phyloP scores from a whole-genome alignment of 768 basidiomycete genomes.

The Tylopilus subfusipes region DNA sequence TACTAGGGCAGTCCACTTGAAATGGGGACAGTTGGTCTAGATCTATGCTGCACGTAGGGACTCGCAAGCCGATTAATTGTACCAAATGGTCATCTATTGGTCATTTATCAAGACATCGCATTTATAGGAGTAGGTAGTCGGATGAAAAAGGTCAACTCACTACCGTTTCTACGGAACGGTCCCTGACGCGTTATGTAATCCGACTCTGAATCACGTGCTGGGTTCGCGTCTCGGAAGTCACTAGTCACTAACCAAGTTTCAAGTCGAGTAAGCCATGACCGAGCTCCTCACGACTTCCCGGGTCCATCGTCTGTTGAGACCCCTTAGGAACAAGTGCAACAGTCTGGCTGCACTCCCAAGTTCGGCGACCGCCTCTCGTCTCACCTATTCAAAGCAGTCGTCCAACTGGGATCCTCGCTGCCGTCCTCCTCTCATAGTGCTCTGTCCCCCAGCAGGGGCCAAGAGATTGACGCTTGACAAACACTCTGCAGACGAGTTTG shows the following conservation, averaged over 20 bases:
- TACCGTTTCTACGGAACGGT: no score
- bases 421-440: conserved; percentile 35
- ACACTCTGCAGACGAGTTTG: conserved; percentile 33
- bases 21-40: background rate
- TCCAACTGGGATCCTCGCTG: conserved; percentile 19
- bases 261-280: conserved; percentile 6
- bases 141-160: no score
- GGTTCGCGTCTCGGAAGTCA: conserved; percentile 10
- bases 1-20: background rate
- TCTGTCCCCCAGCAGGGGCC: conserved; percentile 36
- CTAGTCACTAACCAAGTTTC: background rate
- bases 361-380: conserved; percentile 15
- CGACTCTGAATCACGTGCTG: conserved; percentile 11
- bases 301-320: conserved; percentile 44
- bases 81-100: no score
- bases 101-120: no score
- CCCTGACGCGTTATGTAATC: no score
- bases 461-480: conserved; percentile 36
- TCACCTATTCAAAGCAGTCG: conserved; percentile 16
- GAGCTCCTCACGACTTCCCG: conserved; percentile 36
- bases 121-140: no score
- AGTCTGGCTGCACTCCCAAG: conserved; percentile 30
- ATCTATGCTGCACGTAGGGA: background rate
- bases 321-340: conserved; percentile 46
- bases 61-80: no score